Conservation (phyloP, 495 filamentous ascomycete genomes). For the Chaetomidium leptoderma region DNA sequence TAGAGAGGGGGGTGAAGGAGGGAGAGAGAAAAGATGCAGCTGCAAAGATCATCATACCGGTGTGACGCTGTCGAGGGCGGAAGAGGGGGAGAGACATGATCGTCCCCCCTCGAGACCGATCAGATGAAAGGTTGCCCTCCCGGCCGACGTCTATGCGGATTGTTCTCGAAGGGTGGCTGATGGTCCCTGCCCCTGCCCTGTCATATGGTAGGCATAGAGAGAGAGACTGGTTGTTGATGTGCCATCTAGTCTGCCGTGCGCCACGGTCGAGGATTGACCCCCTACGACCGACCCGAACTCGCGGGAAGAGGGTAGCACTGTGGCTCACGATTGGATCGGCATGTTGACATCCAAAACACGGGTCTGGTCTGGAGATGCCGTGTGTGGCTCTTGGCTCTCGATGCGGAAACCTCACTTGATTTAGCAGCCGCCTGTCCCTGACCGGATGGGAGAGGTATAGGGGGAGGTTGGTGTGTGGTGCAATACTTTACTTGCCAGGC, state of each 20-base stretch:
- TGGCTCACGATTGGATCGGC: slow-evolving; percentile 23
- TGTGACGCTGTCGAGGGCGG: not conserved
- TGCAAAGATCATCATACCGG: slow-evolving; percentile 25
- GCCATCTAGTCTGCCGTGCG: not conserved
- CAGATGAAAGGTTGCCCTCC: slow-evolving; percentile 12
- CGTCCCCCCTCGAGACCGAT: slow-evolving; percentile 12
- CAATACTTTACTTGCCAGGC: not conserved
- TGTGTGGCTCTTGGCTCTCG: slow-evolving; percentile 15
- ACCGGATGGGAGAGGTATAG: slow-evolving; percentile 14
- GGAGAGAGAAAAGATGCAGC: slow-evolving; percentile 11
- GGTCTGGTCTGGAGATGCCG: slow-evolving; percentile 30
- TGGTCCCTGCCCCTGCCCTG: no score
- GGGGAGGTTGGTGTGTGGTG: slow-evolving; percentile 2
- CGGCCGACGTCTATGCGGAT: slow-evolving; percentile 2
- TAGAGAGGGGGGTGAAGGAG: no score
- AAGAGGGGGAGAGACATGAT: slow-evolving; percentile 12
- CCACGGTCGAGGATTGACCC: not conserved
- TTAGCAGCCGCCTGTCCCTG: slow-evolving; percentile 34
- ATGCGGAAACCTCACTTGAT: slow-evolving; percentile 20
- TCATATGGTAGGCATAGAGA: not conserved
- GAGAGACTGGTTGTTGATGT: not conserved
- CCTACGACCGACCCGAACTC: slow-evolving; percentile 7
- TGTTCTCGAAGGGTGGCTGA: slow-evolving; percentile 11
- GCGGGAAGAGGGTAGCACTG: slow-evolving; percentile 20
- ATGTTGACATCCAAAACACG: slow-evolving; percentile 32